Evolutionary conservation across 352 stramenopile genomes (phyloP).

Genomic region (Phytopythium oedochilum): DNA sequence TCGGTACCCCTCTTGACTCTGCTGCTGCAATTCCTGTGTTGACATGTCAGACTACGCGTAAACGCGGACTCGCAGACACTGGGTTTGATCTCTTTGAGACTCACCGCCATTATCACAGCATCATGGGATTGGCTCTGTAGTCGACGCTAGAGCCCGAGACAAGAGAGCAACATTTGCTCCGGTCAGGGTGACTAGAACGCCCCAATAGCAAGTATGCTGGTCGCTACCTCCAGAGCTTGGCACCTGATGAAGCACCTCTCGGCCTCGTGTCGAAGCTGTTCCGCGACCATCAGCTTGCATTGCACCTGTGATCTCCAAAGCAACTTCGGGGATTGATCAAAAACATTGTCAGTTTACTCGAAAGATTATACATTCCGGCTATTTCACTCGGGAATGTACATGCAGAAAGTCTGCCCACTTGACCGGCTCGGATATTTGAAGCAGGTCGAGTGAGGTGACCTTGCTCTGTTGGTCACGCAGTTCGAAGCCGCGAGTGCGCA

Average conservation of each 20-base stretch:
- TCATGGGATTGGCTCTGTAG: neutral
- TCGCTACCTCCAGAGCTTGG: constrained; percentile 25
- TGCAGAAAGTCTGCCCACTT: constrained; percentile 18
- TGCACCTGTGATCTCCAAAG: constrained; percentile 22
- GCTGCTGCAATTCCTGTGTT: constrained; percentile 27
- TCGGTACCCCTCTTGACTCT: constrained; percentile 52
- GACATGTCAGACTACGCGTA: neutral
- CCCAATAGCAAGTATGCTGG: neutral
- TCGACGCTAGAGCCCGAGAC: neutral
- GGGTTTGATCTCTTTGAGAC: neutral
- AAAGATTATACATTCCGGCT: neutral
- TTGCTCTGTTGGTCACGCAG: neutral
- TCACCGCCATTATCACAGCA: neutral
- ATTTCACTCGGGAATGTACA: too few species aligned
- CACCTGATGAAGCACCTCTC: constrained; percentile 29
- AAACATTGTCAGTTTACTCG: neutral
- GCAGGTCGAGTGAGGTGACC: neutral
- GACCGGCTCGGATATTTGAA: neutral
- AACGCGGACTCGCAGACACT: too few species aligned
- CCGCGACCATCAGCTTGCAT: constrained; percentile 20
- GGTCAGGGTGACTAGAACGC: neutral
- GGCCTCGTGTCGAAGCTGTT: constrained; percentile 23
- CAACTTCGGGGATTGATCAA: constrained; percentile 3
- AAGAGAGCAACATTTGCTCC: neutral
- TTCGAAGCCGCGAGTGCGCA: constrained; percentile 17